These are phyloP conservation scores for Pseudopediastrum boryanum DNA, from an alignment of 139 green algal species.

Conservation along the genomic window DNA sequence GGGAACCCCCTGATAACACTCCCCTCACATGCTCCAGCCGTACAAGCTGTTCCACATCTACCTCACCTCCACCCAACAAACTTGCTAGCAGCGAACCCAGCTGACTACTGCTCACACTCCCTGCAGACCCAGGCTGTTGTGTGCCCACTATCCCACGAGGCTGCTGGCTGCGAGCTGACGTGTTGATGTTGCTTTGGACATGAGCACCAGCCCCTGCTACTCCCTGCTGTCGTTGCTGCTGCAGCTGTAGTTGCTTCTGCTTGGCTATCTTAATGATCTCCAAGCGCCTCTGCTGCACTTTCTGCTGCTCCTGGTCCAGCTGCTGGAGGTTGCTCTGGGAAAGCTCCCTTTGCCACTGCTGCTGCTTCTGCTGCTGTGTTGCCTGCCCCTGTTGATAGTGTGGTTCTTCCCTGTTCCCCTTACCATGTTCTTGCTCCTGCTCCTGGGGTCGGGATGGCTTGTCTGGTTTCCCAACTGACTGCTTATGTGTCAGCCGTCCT, in stretches of 20 bases:
- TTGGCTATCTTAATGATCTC: not conserved
- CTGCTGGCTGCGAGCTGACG: too few relatives aligned
- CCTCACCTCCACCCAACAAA: slow-evolving; percentile 11
- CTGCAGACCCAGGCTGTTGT: slow-evolving; percentile 25
- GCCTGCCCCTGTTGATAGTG: not conserved
- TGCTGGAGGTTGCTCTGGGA: not conserved
- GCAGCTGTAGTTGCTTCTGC: not conserved
- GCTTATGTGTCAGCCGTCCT: not conserved
- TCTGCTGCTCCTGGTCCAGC: not conserved
- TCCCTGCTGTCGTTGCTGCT: not conserved
- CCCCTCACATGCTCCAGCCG: too few relatives aligned
- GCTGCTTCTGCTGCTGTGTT: slow-evolving; percentile 17
- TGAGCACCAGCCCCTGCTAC: slow-evolving; percentile 9
- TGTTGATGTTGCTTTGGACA: too few relatives aligned
- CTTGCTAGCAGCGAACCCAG: not conserved
- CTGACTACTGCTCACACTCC: not conserved
- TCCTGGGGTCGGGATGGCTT: not conserved
- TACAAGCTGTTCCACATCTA: too few relatives aligned
- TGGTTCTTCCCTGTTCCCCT: not conserved
- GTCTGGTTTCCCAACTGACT: not conserved
- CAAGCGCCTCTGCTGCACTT: not conserved
- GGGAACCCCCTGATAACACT: too few relatives aligned
- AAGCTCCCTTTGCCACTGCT: not conserved
- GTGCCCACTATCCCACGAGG: too few relatives aligned
- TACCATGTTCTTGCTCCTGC: not conserved